Conservation (phyloP, 2,329 filamentous ascomycete genomes). For the Chrysoporthe cubensis region DNA sequence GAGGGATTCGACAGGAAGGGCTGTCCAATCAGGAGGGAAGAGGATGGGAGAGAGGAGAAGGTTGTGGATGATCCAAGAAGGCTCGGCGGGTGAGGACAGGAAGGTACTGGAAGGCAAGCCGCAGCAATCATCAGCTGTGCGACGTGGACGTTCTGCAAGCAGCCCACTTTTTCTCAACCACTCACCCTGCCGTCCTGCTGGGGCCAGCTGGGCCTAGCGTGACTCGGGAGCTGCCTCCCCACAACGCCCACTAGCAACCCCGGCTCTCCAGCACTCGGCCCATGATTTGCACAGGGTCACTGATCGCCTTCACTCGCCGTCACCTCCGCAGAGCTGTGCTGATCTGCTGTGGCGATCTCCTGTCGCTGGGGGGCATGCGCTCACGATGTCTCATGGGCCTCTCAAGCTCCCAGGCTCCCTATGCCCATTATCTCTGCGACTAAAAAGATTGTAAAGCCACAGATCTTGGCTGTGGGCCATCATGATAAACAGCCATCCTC, state of each 20-base stretch:
- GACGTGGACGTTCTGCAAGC: constrained; percentile 26
- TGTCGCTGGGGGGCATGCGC: too few relatives aligned
- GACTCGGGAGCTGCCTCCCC: background rate
- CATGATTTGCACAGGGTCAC: background rate
- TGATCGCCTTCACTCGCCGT: too few relatives aligned
- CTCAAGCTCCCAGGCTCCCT: too few relatives aligned
- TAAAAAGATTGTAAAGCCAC: background rate
- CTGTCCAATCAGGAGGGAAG: constrained; percentile 26
- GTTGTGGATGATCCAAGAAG: constrained; percentile 16
- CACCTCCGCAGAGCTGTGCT: too few relatives aligned
- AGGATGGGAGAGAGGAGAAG: constrained; percentile 2
- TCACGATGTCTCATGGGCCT: too few relatives aligned
- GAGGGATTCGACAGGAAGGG: constrained; percentile 29
- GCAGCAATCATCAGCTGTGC: constrained; percentile 19
- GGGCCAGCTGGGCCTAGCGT: constrained; percentile 19
- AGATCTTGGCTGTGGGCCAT: background rate
- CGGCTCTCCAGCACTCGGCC: background rate
- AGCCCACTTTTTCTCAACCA: constrained; percentile 5
- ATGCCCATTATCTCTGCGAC: too few relatives aligned
- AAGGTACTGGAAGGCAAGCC: background rate
- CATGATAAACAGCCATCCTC: too few relatives aligned
- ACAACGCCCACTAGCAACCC: background rate
- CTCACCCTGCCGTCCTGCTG: background rate
- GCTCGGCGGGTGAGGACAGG: constrained; percentile 14
- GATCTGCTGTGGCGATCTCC: too few relatives aligned